Conservation (phyloP, 768 basidiomycete genomes). For the Dentipellis sp. region DNA sequence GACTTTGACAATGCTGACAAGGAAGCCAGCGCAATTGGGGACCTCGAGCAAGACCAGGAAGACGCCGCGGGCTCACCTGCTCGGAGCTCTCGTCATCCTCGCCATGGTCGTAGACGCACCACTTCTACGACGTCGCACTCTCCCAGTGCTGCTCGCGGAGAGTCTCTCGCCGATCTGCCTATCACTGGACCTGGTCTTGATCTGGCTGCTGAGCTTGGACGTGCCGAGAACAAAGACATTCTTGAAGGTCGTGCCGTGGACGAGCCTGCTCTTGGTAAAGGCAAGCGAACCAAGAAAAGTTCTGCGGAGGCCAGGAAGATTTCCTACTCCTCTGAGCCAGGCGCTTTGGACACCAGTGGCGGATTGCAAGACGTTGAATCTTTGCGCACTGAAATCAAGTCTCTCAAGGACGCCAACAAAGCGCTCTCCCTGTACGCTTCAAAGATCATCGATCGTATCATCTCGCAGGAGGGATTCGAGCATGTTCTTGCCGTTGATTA, state of each 20-base stretch:
- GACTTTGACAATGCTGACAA: slow-evolving; percentile 22
- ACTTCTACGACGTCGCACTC: slow-evolving; percentile 39
- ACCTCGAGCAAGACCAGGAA: slow-evolving; percentile 27
- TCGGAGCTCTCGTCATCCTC: slow-evolving; percentile 31
- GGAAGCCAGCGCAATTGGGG: slow-evolving; percentile 30
- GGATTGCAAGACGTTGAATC: slow-evolving; percentile 57
- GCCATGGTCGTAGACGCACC: slow-evolving; percentile 43
- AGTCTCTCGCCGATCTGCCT: slow-evolving; percentile 79
- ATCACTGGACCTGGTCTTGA: slow-evolving; percentile 86
- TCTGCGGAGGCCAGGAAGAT: slow-evolving; percentile 23
- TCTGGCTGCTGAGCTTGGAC: slow-evolving; percentile 84
- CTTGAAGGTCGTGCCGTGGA: slow-evolving; percentile 47
- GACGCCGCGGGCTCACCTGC: slow-evolving; percentile 20
- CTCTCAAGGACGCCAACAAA: slow-evolving; percentile 91
- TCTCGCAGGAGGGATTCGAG: slow-evolving; percentile 93
- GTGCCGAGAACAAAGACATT: slow-evolving; percentile 84
- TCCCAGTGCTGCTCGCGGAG: slow-evolving; percentile 43
- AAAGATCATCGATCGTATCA: slow-evolving; percentile 97
- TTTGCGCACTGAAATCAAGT: slow-evolving; percentile 82
- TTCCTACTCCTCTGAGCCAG: slow-evolving; percentile 26
- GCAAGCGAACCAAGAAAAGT: slow-evolving; percentile 33
- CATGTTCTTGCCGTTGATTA: slow-evolving; percentile 93
- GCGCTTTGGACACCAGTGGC: slow-evolving; percentile 33
- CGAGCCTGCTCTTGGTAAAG: slow-evolving; percentile 29
- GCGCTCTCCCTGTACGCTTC: slow-evolving; percentile 91